Evolutionary conservation across 108 stramenopile genomes (phyloP), one percentile per base, ranked within the genome.

Genomic region (Skeletonema costatum): DNA sequence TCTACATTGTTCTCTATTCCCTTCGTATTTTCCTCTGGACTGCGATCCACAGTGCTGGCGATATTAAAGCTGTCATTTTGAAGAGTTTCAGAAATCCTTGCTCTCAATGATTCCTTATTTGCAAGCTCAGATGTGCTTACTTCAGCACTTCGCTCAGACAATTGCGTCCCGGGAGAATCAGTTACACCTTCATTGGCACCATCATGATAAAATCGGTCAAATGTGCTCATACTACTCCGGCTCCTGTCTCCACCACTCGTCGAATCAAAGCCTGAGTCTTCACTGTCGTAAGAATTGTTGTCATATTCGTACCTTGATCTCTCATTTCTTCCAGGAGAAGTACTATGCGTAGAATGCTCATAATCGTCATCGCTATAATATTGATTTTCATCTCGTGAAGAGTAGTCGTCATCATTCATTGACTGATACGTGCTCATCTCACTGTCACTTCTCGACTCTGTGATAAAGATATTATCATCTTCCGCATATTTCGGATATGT

Each of bases 381-480:
- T 46, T 73, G 35, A 64, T 56, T 8, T 25, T 63, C 60, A 19
- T 48, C 46, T 48, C 46, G 46, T n/a, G 46, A n/a, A 48, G 16
- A 48, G 48, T 68, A 56, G 7, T 33, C 33, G 14, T 59, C 8
- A 60, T 58, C 70, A 46, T 32, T 68, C 75, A 76, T 68, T 59
- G 76, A 60, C 31, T 48, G 61, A 76, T 76, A 76, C 48, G 59
- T 68, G 32, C 60, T 69, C 36, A 69, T 53, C 11, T 76, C 76
- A 56, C 71, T 72, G 50, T 68, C 75, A 36, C 76, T 76, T 31
- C 68, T 32, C 42, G 61, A 64, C 35, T 74, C 74, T 0, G 64
- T 38, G 31, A 74, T 74, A 25, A 32, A 25, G 56, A n/a, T 48
- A 14, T 48, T n/a, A 48, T 48, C 46, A 48, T 48, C 14, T 48